These are phyloP conservation scores for Pistacia vera DNA, from an alignment of 345 rosid species.

Conservation along the genomic window DNA sequence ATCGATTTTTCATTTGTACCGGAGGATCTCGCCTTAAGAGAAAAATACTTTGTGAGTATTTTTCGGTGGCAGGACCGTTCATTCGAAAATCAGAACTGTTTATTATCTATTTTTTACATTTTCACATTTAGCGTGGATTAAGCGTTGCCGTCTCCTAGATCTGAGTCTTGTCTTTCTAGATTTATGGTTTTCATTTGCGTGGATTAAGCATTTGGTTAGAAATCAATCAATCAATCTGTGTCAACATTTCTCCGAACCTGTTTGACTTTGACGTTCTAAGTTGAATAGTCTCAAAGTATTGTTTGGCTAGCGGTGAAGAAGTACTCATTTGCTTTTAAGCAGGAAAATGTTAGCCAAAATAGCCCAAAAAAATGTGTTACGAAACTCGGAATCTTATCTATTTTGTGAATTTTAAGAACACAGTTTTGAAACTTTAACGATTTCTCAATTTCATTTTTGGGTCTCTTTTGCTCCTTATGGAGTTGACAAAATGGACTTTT, in stretches of 20 bases:
- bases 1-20: background rate
- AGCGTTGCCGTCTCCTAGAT: slow-evolving; percentile 10
- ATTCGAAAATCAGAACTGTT: background rate
- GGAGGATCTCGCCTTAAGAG: background rate
- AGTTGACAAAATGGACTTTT: background rate
- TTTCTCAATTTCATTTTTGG: too few relatives aligned
- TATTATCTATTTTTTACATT: background rate
- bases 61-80: background rate
- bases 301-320: slow-evolving; percentile 3
- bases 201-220: background rate
- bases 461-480: background rate
- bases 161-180: slow-evolving; percentile 16
- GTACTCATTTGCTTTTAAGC: background rate
- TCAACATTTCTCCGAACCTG: background rate
- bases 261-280: background rate
- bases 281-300: background rate
- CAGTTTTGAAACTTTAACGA: background rate
- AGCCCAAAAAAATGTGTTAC: too few relatives aligned
- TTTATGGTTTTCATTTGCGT: background rate
- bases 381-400: background rate
- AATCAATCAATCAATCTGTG: background rate
- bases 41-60: background rate
- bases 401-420: background rate
- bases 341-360: background rate
- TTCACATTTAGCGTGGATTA: background rate